Base-by-base conservation (phyloP, 495 filamentous ascomycete species). In the Podospora pseudocomata region DNA sequence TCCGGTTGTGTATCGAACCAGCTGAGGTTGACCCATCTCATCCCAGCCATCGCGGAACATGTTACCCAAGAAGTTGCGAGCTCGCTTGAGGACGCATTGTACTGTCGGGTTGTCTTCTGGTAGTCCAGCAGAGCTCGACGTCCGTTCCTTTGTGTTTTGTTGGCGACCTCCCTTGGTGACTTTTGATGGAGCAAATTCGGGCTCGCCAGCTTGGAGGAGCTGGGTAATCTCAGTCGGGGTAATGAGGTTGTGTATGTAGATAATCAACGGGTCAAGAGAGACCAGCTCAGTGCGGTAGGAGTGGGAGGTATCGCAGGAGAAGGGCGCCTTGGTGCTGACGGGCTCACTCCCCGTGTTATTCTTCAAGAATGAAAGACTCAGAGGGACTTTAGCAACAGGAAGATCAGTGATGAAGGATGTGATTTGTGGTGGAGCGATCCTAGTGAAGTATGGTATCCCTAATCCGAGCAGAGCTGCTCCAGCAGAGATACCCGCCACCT, bases 1-100 rank as follows among this genome's bases (percentile, higher is more conserved):
- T 0, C 80, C 82, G 1, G 75, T 66, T 1, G 74, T 74, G 68
- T 85, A 85, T 15, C 79, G 78, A 30, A 85, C 83, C n/a, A 85
- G 73, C 70, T 85, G 83, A 28, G 82, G 79, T 0, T 80, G 77
- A 0, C 82, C 82, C 73, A 84, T 82, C 65, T 83, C 80, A 69
- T 83, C 79, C 71, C 77, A 79, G 4, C 75, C 73, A 30, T 80
- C 74, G 18, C 79, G 73, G 6, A 83, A 26, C 79, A 81, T 79
- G 4, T 78, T 78, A 26, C 83, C 83, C 60, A 85, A 68, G 70
- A 85, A 84, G 5, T 49, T 64, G 18, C 78, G 71, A 0, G 81
- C 72, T 1, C 83, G 77, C 20, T 53, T 69, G 1, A 85, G 68
- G 28, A 83, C 79, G 63, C 83, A 85, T 18, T 67, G 61, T 11